Base-by-base conservation (phyloP, 306 rosid species). In the Urtica urens region DNA sequence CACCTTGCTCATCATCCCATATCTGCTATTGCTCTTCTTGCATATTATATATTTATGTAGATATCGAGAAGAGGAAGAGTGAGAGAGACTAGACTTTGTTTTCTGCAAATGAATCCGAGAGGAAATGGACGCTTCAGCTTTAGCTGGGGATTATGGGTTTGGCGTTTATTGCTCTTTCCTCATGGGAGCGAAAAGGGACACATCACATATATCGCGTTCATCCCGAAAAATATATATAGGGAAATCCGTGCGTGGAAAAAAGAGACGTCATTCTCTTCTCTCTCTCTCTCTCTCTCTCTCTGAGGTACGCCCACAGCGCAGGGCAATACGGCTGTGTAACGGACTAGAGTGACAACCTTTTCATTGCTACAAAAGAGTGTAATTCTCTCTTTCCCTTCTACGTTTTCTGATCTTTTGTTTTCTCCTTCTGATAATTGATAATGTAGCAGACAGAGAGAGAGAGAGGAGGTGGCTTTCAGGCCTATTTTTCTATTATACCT, bases 51-150 rank as follows among this genome's bases (percentile, higher is more conserved):
- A 4, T 24, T 24, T 15, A 12, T 9, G 30, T 45, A 29, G 30
- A 10, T 4, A 15, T 45, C n/a, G 49, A 21, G 28, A 23, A 62
- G 72, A 22, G 56, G 18, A 3, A 49, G 29, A 58, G 67, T 52
- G 92, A 82, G 76, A 78, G 63, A 27, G 87, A 78, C 93, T 46
- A 55, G 83, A 76, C 93, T 73, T 43, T 50, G 4, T 12, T 16
- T 28, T 4, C 62, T 58, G 62, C 58, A 39, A 52, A 58, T 63
- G 65, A 69, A 63, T 56, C 64, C 10, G 34, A 49, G 21, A 23
- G 28, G 23, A 57, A 58, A 63, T 51, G 42, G 62, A 57, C 65
- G 33, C 41, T 53, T 57, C 66, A 63, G 60, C 69, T 62, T 69
- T 66, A 29, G 46, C 15, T 31, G 57, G 45, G 41, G 51, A 31